Evolutionary conservation across 2,329 filamentous ascomycete species (phyloP).

Genomic region (Stachybotrys chartarum): DNA sequence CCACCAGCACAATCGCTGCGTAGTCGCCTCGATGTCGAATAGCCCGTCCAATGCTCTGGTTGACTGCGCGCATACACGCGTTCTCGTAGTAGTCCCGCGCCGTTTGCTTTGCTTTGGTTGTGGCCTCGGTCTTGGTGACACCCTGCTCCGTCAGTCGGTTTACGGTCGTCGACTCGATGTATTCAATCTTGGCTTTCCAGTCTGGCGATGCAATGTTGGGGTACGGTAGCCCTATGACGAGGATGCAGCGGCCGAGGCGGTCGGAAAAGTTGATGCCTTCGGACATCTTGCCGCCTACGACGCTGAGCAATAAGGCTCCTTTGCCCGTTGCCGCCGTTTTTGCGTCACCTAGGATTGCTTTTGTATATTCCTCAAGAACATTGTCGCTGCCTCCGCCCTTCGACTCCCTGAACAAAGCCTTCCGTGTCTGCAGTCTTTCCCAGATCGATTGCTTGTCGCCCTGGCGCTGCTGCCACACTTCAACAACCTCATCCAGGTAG

Average conservation of each 20-base stretch:
- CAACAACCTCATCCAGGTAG: conserved; percentile 71
- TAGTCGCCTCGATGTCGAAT: conserved; percentile 87
- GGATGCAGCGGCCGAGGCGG: conserved; percentile 75
- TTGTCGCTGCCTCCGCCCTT: conserved; percentile 56
- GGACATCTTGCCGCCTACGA: conserved; percentile 89
- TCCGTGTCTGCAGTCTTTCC: conserved; percentile 50
- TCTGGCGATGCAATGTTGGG: conserved; percentile 84
- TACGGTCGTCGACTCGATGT: conserved; percentile 61
- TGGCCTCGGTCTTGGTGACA: conserved; percentile 16
- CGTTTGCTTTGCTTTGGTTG: conserved; percentile 39
- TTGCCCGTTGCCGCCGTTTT: conserved; percentile 16
- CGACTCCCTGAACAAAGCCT: conserved; percentile 54
- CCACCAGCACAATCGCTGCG: conserved; percentile 80
- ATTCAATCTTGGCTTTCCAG: conserved; percentile 87
- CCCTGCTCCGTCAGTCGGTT: conserved; percentile 22
- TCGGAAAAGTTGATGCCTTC: conserved; percentile 99
- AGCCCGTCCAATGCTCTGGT: conserved; percentile 89
- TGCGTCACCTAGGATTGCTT: conserved; percentile 52
- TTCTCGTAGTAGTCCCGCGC: conserved; percentile 86
- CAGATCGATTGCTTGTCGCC: conserved; percentile 39
- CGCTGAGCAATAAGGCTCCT: conserved; percentile 78
- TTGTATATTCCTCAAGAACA: conserved; percentile 65
- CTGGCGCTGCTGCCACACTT: conserved; percentile 46
- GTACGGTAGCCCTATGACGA: conserved; percentile 89
- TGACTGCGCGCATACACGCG: conserved; percentile 91